Conservation (phyloP, 2,329 filamentous ascomycete genomes). For the Cladophialophora psammophila region DNA sequence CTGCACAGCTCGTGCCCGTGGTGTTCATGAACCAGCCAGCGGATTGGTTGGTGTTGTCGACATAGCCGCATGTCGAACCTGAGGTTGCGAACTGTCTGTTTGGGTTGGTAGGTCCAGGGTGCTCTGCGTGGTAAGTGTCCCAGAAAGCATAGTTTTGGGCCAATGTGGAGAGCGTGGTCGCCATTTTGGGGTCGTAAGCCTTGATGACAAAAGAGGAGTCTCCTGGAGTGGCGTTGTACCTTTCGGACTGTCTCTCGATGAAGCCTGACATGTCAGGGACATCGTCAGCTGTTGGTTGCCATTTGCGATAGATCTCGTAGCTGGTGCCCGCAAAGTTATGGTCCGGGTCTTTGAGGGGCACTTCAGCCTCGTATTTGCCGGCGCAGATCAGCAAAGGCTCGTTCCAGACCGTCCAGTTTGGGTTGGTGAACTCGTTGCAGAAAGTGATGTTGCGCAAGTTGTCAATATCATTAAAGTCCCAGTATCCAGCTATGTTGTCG, state of each 20-base stretch:
- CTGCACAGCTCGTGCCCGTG: constrained; percentile 24
- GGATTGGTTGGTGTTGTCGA: constrained; percentile 32
- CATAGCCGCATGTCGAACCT: constrained; percentile 29
- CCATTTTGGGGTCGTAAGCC: constrained; percentile 27
- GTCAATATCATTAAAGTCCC: constrained; percentile 34
- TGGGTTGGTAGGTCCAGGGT: constrained; percentile 32
- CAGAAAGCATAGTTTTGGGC: constrained; percentile 34
- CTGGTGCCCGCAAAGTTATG: constrained; percentile 34
- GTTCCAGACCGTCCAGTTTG: constrained; percentile 34
- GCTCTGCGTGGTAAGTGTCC: constrained; percentile 32
- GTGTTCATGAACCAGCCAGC: constrained; percentile 32
- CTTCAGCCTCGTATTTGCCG: constrained; percentile 28
- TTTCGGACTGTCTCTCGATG: constrained; percentile 34
- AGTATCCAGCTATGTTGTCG: constrained; percentile 33
- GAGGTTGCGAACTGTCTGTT: constrained; percentile 31
- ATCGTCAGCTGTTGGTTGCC: constrained; percentile 28
- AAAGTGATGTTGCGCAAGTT: constrained; percentile 26
- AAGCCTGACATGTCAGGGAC: constrained; percentile 34
- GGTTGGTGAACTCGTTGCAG: constrained; percentile 35
- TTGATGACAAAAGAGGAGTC: constrained; percentile 35
- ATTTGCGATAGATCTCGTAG: constrained; percentile 36
- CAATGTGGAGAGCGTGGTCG: constrained; percentile 20
- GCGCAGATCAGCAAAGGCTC: constrained; percentile 34
- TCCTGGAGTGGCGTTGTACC: constrained; percentile 32
- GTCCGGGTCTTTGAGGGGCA: constrained; percentile 30